Evolutionary conservation across 257 asterid species (phyloP), one percentile per base, ranked within the genome.

Genomic region (Pogostemon cablin): DNA sequence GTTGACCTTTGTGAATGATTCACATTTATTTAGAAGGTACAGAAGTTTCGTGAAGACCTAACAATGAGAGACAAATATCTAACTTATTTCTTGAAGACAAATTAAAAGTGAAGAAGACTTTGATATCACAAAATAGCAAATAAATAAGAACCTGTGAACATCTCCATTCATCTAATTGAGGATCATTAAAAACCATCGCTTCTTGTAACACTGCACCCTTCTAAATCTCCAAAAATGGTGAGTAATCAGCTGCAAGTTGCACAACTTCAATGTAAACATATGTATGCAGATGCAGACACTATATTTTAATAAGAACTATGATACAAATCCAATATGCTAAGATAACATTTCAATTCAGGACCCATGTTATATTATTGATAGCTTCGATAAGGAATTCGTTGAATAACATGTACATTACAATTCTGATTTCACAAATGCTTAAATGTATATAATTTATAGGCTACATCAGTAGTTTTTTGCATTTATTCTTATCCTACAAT

Each of bases 141-240:
- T 49, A 62, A 25, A 34, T 15, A 61, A 60, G 65, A 44, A 89
- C 99, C 91, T 93, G 96, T 2, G 97, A 91, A 68, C 97, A 93
- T 86, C 93, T 86, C 78, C 96, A 85, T 53, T 96, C 84, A 83
- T 93, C 99, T 80, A 93, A 25, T 25, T 25, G 32, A 25, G 32
- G 32, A 25, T 25, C 32, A 25, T 25, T 25, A 25, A 25, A 25
- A 73, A 93, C 96, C 83, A 96, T 86, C 67, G 96, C 97, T 77
- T 93, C 99, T 85, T 93, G 97, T 66, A 93, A 83, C 32, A 93
- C 97, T 9, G 96, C 96, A 69, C 97, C 99, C 90, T 93, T 93
- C 85, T 93, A 97, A 77, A 93, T 91, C 84, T 97, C 97, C 78
- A 81, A 61, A 81, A 93, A 93, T 0, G 99, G 99, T 42, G 97